Evolutionary conservation across 192 early-diverging fungal genomes (phyloP).

Genomic region (Phycomyces blakesleeanus): DNA sequence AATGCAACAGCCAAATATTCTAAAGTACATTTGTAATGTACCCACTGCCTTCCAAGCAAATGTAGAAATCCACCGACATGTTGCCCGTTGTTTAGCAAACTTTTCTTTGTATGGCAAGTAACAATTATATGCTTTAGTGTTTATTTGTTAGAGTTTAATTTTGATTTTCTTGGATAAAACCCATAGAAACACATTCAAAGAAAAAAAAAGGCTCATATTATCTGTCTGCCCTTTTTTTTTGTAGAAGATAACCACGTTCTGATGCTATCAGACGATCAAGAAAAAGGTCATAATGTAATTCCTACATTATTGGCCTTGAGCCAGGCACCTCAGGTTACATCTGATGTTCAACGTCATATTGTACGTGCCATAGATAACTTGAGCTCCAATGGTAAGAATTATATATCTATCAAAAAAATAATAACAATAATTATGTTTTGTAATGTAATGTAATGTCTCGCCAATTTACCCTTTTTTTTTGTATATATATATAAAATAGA

Average conservation of each 20-base stretch:
- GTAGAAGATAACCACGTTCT: slow-evolving; percentile 20
- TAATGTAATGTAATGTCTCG: too few species aligned
- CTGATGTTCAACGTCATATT: slow-evolving; percentile 52
- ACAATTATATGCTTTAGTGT: background rate
- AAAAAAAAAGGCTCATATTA: too few species aligned
- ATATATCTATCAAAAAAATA: too few species aligned
- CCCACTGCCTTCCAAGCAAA: slow-evolving; percentile 36
- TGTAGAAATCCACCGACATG: slow-evolving; percentile 53
- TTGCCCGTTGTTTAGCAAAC: slow-evolving; percentile 51
- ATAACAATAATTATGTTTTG: background rate
- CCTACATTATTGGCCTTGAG: slow-evolving; percentile 33
- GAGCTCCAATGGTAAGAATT: slow-evolving; percentile 24
- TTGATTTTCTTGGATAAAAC: slow-evolving; percentile 4
- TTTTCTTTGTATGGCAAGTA: slow-evolving; percentile 49
- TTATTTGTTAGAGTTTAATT: background rate
- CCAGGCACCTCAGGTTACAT: slow-evolving; percentile 28
- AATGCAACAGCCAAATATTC: slow-evolving; percentile 46
- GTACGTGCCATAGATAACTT: slow-evolving; percentile 56
- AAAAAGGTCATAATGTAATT: slow-evolving; percentile 26
- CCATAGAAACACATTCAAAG: too few species aligned
- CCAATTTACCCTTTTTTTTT: too few species aligned
- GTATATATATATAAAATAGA: background rate
- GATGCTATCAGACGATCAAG: slow-evolving; percentile 17
- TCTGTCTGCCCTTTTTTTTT: too few species aligned
- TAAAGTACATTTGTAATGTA: slow-evolving; percentile 41